These are phyloP conservation scores for Vigna reflexopilosa DNA, from an alignment of 306 rosid genomes.

Conservation along the genomic window DNA sequence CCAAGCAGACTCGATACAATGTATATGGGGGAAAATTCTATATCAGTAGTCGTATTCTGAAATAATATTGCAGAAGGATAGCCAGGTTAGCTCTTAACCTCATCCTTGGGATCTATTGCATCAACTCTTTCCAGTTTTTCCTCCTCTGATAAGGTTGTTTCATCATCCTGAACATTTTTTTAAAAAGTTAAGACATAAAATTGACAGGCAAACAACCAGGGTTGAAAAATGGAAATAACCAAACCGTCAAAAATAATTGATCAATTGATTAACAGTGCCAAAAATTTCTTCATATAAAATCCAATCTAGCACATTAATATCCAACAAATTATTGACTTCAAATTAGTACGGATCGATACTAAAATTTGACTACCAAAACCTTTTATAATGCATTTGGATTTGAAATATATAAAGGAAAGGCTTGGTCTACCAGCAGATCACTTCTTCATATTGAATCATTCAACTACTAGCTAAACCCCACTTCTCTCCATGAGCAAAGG, in stretches of 20 bases:
- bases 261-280: constrained; percentile 16
- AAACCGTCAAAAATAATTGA: constrained; percentile 10
- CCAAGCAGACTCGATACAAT: constrained; percentile 26
- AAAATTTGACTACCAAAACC: constrained; percentile 28
- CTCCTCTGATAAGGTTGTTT: constrained; percentile 92
- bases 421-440: constrained; percentile 17
- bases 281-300: constrained; percentile 28
- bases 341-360: constrained; percentile 5
- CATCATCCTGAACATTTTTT: constrained; percentile 79
- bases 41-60: constrained; percentile 21
- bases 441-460: constrained; percentile 25
- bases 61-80: constrained; percentile 33
- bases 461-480: constrained; percentile 27
- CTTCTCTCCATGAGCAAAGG: constrained; percentile 17
- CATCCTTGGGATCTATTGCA: constrained; percentile 67
- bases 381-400: constrained; percentile 21
- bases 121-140: constrained; percentile 84
- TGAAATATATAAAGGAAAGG: constrained; percentile 11
- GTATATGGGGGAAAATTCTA: constrained; percentile 10
- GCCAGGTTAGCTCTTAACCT: constrained; percentile 62
- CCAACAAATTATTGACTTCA: constrained; percentile 38
- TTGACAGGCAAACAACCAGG: constrained; percentile 22
- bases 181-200: constrained; percentile 39
- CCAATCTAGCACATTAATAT: constrained; percentile 13
- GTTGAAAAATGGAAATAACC: neutral